Percentiles rank a stretch among this genome's conserved stretches.
These are phyloP conservation scores for Dictyostelium brefeldianum DNA, from an alignment of 78 protist genomes.

Conservation along the genomic window DNA sequence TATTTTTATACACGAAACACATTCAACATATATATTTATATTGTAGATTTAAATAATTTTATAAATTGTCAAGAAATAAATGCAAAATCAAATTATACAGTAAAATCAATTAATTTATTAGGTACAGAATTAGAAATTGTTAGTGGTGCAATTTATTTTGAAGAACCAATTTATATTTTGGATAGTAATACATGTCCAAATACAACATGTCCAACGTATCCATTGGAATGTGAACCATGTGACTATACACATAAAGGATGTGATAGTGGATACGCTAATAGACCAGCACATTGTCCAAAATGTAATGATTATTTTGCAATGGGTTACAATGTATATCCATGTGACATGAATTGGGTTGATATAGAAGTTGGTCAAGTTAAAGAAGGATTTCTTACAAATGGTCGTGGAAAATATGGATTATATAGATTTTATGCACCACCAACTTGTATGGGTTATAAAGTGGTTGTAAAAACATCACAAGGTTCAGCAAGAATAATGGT, in stretches of 20 bases:
- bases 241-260: slow-evolving; percentile 57
- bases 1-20: too few relatives aligned
- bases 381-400: not conserved
- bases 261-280: slow-evolving; percentile 27
- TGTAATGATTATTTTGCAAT: not conserved
- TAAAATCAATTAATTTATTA: slow-evolving; percentile 26
- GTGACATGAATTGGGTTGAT: not conserved
- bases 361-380: not conserved
- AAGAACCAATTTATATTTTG: slow-evolving; percentile 37
- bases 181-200: slow-evolving; percentile 51
- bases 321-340: not conserved
- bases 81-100: slow-evolving; percentile 25
- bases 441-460: slow-evolving; percentile 17
- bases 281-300: not conserved
- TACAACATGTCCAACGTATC: slow-evolving; percentile 2
- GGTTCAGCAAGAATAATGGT: not conserved
- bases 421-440: slow-evolving; percentile 37
- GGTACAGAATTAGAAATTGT: slow-evolving; percentile 9
- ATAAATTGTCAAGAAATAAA: slow-evolving; percentile 1
- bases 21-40: too few relatives aligned
- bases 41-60: not conserved
- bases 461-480: not conserved
- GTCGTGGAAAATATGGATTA: not conserved
- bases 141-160: slow-evolving; percentile 22
- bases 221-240: slow-evolving; percentile 60